Evolutionary conservation across 1,139 yeast genomes (phyloP).

Genomic region (Zygoascus hellenicus): DNA sequence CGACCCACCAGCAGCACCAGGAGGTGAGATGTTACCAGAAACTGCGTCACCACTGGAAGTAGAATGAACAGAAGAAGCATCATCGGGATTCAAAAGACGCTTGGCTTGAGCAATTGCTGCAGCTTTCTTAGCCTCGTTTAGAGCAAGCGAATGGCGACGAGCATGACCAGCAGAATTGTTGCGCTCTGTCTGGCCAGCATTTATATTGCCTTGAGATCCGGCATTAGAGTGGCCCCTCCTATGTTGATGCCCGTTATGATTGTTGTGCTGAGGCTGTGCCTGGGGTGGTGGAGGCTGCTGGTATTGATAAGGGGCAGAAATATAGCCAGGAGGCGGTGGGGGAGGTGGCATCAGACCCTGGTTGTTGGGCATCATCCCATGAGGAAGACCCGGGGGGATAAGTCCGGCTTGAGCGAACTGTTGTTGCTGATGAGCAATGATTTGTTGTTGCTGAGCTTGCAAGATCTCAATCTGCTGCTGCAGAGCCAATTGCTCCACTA

Average conservation of each 20-base stretch:
- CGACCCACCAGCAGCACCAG: conserved; percentile 15
- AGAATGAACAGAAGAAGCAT: conserved; percentile 8
- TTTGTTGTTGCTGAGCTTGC: conserved; percentile 87
- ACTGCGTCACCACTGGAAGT: neutral
- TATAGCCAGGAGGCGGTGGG: conserved; percentile 10
- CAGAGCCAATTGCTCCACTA: conserved; percentile 79
- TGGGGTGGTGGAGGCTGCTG: conserved; percentile 13
- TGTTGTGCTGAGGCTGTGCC: conserved; percentile 9
- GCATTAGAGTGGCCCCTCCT: conserved; percentile 26
- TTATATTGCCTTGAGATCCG: conserved; percentile 7
- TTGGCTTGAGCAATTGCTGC: conserved; percentile 83
- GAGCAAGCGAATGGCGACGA: conserved; percentile 87
- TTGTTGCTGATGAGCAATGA: conserved; percentile 57
- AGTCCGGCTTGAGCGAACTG: conserved; percentile 36
- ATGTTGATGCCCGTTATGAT: conserved; percentile 19
- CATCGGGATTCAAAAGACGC: conserved; percentile 21
- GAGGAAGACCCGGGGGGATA: conserved; percentile 19
- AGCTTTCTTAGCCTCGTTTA: conserved; percentile 93
- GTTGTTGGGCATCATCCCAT: conserved; percentile 16
- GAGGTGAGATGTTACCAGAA: conserved; percentile 1
- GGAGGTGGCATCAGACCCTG: conserved; percentile 24
- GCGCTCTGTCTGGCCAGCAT: conserved; percentile 5
- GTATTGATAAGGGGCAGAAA: conserved; percentile 6
- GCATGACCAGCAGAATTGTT: conserved; percentile 52
- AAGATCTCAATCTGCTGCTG: conserved; percentile 90